Conservation (phyloP, 2,329 filamentous ascomycete species). For the Penicillium sp. region DNA sequence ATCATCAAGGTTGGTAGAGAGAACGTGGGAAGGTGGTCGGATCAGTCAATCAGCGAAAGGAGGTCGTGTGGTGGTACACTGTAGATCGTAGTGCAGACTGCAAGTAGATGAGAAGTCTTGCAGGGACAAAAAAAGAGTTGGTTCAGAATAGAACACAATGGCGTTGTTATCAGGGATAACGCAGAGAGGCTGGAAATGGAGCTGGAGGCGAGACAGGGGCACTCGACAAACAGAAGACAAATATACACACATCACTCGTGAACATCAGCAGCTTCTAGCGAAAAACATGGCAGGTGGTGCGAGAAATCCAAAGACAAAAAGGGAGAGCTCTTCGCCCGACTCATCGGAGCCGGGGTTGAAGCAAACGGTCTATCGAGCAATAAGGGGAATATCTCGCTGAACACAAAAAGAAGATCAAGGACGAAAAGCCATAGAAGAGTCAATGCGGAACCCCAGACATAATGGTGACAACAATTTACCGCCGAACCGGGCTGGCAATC, state of each 20-base stretch:
- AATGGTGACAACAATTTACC: conserved; percentile 1
- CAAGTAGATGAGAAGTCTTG: neutral
- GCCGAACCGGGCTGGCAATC: neutral
- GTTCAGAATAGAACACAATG: neutral
- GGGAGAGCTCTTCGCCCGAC: neutral
- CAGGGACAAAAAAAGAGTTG: neutral
- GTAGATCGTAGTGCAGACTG: neutral
- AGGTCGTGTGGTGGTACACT: neutral
- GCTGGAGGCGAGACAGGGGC: neutral
- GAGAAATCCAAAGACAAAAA: neutral
- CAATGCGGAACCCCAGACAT: neutral
- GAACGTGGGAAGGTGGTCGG: conserved; percentile 5
- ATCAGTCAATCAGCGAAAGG: conserved; percentile 5
- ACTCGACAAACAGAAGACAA: conserved; percentile 16
- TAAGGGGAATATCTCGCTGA: conserved; percentile 24
- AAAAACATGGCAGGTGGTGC: neutral
- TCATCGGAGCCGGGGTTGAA: neutral
- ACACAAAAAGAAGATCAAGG: conserved; percentile 10
- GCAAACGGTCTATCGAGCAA: conserved; percentile 22
- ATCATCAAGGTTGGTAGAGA: conserved; percentile 9
- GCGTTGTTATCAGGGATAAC: neutral
- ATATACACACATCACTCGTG: conserved; percentile 35
- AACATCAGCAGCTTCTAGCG: conserved; percentile 29
- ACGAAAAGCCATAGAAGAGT: neutral
- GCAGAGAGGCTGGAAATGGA: neutral